Base-by-base conservation (phyloP, 164 flowering plant species). In the Pachysandra terminalis region DNA sequence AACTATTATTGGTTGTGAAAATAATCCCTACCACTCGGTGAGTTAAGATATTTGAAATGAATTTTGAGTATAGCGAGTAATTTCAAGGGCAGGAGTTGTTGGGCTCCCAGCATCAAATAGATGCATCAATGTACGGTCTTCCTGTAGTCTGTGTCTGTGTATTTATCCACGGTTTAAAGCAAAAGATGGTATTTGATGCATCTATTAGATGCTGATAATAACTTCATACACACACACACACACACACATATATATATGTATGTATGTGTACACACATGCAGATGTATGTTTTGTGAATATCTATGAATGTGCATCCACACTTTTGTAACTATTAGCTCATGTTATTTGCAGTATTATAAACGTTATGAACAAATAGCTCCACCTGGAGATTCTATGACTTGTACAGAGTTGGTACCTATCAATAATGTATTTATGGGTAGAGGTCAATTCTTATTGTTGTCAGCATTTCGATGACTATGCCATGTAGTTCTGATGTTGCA, bases 1-100 rank as follows among this genome's bases (percentile, higher is more conserved):
- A 48, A 63, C 72, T 28, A 61, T 37, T 23, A 66, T 57, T 54
- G 63, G 28, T 27, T 28, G 25, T 71, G 80, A 68, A 73, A 65
- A 54, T 63, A 56, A 8, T 35, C 32, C 19, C 53, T 35, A 68
- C 52, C 48, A 61, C 37, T 40, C 55, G 21, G 75, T 74, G 59
- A 19, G 51, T 40, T n/a, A 19, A 61, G 19, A 14, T 45, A 12
- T 12, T 45, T 45, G 17, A 10, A 45, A 1, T 10, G 14, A 15
- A 15, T 10, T 15, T 45, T 15, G 1, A 45, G 51, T 45, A 45
- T 12, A 45, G 10, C 10, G 17, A 45, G 17, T 10, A 45, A 45
- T 13, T 45, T 32, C 3, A 32, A n/a, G 45, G 45, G 51, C 51
- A 45, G 51, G 17, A 45, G 10, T 15, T 40, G 5, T 40, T 45